phyloP scores from a whole-genome alignment of 805 yeast species.

The Sugiyamaella lignohabitans region DNA sequence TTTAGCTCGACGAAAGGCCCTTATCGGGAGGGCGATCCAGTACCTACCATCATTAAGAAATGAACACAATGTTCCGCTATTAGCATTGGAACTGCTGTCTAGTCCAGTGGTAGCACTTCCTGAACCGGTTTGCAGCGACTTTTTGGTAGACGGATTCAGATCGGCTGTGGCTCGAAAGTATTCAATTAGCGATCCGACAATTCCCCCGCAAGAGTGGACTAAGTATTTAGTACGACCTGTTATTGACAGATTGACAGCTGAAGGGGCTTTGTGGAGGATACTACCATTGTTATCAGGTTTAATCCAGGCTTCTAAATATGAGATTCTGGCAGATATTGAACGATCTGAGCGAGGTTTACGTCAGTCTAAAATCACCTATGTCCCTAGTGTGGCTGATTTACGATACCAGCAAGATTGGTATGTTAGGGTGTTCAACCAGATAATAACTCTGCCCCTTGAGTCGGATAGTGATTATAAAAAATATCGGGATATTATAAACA shows the following conservation, averaged over 20 bases:
- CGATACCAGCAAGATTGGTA: conserved; percentile 4
- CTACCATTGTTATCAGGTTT: conserved; percentile 20
- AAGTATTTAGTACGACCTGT: conserved; percentile 11
- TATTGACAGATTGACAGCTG: conserved; percentile 3
- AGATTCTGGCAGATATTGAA: neutral
- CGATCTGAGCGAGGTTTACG: neutral
- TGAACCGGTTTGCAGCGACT: conserved; percentile 5
- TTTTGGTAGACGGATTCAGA: conserved; percentile 22
- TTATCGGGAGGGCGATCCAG: conserved; percentile 14
- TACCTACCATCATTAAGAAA: conserved; percentile 23
- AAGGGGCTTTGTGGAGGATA: conserved; percentile 18
- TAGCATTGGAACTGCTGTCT: conserved; percentile 17
- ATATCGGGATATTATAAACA: neutral
- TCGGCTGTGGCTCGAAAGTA: conserved; percentile 21
- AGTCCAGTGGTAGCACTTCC: conserved; percentile 13
- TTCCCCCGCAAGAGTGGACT: conserved; percentile 19
- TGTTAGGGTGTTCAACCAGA: conserved; percentile 6
- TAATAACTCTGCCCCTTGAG: neutral
- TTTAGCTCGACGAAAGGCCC: neutral
- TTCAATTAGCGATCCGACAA: conserved; percentile 23
- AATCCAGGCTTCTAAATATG: conserved; percentile 9
- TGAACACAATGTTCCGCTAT: conserved; percentile 20
- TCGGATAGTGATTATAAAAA: neutral
- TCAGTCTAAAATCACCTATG: neutral
- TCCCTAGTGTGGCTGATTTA: neutral